phyloP scores from a whole-genome alignment of 2,329 filamentous ascomycete species.

The Didymella exigua region DNA sequence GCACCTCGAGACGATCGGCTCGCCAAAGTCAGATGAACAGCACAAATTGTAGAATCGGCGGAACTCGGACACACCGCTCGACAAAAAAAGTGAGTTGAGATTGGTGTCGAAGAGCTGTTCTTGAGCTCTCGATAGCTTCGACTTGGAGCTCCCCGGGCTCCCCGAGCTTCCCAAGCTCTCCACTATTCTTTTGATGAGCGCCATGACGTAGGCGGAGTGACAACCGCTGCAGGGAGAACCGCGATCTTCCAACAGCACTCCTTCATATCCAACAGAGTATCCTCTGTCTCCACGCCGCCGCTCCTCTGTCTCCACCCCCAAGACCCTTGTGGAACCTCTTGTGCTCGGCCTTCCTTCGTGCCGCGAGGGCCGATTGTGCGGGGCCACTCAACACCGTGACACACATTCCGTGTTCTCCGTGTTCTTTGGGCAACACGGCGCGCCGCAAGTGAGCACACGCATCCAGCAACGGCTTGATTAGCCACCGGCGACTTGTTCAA shows the following conservation, averaged over 20 bases:
- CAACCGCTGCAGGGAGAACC: slow-evolving; percentile 27
- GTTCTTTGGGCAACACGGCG: not conserved
- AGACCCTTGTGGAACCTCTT: slow-evolving; percentile 22
- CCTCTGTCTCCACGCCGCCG: slow-evolving; percentile 30
- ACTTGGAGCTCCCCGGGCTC: slow-evolving; percentile 8
- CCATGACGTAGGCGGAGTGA: slow-evolving; percentile 31
- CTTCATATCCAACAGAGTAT: slow-evolving; percentile 18
- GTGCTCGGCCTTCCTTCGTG: slow-evolving; percentile 1
- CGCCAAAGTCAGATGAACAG: slow-evolving; percentile 14
- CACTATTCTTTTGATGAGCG: slow-evolving; percentile 25
- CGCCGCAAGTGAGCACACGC: not conserved
- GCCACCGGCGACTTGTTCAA: not conserved
- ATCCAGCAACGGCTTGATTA: not conserved
- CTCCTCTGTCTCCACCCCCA: slow-evolving; percentile 24
- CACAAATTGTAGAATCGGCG: not conserved
- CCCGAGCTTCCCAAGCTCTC: too few species aligned
- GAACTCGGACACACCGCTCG: not conserved
- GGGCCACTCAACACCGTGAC: slow-evolving; percentile 1
- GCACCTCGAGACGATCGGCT: slow-evolving; percentile 18
- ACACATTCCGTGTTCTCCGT: not conserved
- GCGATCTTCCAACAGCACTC: slow-evolving; percentile 16
- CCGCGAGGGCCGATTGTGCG: slow-evolving; percentile 8
- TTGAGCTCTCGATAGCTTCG: slow-evolving; percentile 12
- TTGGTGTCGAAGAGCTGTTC: slow-evolving; percentile 12
- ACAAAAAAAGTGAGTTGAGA: slow-evolving; percentile 17